phyloP scores from a whole-genome alignment of 78 protist genomes.

The Mastigamoeba balamuthi region DNA sequence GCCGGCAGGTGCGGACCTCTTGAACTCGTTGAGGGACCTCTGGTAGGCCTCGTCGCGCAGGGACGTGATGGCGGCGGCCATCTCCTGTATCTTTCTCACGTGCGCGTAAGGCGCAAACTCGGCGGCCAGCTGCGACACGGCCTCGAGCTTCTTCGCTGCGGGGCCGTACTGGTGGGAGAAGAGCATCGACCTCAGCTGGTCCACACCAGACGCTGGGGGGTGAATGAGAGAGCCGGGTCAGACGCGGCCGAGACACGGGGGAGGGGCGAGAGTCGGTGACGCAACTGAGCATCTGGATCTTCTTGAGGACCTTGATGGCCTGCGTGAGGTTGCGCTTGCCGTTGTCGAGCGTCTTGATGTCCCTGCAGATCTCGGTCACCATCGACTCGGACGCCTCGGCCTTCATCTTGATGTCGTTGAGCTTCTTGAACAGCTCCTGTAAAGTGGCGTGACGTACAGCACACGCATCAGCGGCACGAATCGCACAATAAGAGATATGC shows the following conservation, averaged over 20 bases:
- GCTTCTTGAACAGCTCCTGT: slow-evolving; percentile 41
- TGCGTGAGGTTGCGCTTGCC: slow-evolving; percentile 74
- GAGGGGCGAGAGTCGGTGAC: neutral
- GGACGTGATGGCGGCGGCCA: neutral
- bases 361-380: slow-evolving; percentile 73
- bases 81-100: neutral
- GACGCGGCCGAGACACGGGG: neutral
- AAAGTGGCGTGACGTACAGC: too few relatives aligned
- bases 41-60: neutral
- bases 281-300: slow-evolving; percentile 54
- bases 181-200: neutral
- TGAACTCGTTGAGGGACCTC: neutral
- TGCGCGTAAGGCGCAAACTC: slow-evolving; percentile 3
- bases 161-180: neutral
- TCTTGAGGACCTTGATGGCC: slow-evolving; percentile 60
- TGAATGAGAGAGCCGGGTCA: neutral
- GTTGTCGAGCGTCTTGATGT: slow-evolving; percentile 71
- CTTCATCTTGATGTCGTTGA: slow-evolving; percentile 46
- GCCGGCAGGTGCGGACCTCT: neutral
- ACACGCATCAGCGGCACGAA: too few relatives aligned
- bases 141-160: slow-evolving; percentile 3
- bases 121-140: neutral
- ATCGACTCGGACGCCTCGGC: slow-evolving; percentile 70
- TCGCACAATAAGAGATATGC: neutral
- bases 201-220: neutral